Conservation (phyloP, 2,329 filamentous ascomycete species). For the Diaporthe vexans region DNA sequence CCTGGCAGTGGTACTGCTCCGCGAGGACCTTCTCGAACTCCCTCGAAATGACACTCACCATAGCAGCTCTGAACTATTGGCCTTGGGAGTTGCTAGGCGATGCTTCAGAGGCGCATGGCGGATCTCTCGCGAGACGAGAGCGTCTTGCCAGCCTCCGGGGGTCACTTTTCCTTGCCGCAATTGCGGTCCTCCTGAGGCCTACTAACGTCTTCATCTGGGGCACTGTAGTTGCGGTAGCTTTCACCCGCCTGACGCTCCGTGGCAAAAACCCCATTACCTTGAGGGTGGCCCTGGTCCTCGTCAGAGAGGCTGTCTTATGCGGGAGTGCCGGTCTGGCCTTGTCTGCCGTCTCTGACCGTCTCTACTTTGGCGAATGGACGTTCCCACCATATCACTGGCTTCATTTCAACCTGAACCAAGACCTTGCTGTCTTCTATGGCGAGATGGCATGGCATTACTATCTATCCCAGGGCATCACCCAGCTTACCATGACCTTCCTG, state of each 20-base stretch:
- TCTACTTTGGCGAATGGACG: slow-evolving; percentile 88
- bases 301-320: slow-evolving; percentile 76
- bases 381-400: slow-evolving; percentile 91
- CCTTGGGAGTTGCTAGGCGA: slow-evolving; percentile 81
- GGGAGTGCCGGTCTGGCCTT: slow-evolving; percentile 71
- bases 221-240: slow-evolving; percentile 65
- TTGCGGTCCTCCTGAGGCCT: slow-evolving; percentile 88
- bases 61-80: slow-evolving; percentile 84
- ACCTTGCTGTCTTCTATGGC: slow-evolving; percentile 93
- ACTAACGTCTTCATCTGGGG: slow-evolving; percentile 92
- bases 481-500: slow-evolving; percentile 86
- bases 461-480: slow-evolving; percentile 87
- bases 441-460: slow-evolving; percentile 94
- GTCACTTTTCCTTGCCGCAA: slow-evolving; percentile 81
- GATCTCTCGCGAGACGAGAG: slow-evolving; percentile 31
- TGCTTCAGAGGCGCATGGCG: slow-evolving; percentile 48
- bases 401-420: slow-evolving; percentile 90
- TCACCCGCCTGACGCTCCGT: slow-evolving; percentile 59
- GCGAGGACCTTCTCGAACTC: slow-evolving; percentile 95
- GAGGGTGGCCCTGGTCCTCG: slow-evolving; percentile 64
- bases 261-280: slow-evolving; percentile 57
- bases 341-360: slow-evolving; percentile 78
- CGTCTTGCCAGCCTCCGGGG: slow-evolving; percentile 63
- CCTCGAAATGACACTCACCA: slow-evolving; percentile 89
- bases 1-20: slow-evolving; percentile 98